Evolutionary conservation across 805 yeast species (phyloP).

Genomic region (Lipomyces sp.): DNA sequence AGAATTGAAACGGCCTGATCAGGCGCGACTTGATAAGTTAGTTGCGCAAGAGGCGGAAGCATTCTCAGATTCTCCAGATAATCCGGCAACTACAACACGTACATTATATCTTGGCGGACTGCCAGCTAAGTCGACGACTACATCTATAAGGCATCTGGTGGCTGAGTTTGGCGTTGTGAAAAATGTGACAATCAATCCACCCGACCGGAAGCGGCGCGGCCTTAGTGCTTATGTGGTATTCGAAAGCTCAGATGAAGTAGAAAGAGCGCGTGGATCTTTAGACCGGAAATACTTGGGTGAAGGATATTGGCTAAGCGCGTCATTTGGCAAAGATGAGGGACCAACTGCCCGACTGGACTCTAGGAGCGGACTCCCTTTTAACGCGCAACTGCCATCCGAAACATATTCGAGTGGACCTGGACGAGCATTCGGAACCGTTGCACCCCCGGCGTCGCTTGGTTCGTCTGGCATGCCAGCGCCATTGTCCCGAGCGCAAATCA

Average conservation of each 20-base stretch:
- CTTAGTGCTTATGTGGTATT: slow-evolving; percentile 23
- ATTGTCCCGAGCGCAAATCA: slow-evolving; percentile 7
- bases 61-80: background rate
- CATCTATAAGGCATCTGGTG: slow-evolving; percentile 14
- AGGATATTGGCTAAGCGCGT: slow-evolving; percentile 30
- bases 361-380: slow-evolving; percentile 28
- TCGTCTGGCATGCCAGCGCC: background rate
- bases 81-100: slow-evolving; percentile 8
- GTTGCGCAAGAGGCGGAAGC: background rate
- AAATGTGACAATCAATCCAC: slow-evolving; percentile 16
- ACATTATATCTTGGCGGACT: slow-evolving; percentile 25
- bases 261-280: slow-evolving; percentile 14
- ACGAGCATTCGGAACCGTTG: slow-evolving; percentile 10
- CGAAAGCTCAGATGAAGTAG: slow-evolving; percentile 18
- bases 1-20: slow-evolving; percentile 20
- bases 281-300: slow-evolving; percentile 33
- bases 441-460: slow-evolving; percentile 24
- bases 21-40: slow-evolving; percentile 9
- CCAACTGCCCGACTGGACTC: slow-evolving; percentile 12
- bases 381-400: slow-evolving; percentile 14
- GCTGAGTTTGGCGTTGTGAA: slow-evolving; percentile 5
- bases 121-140: slow-evolving; percentile 14
- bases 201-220: slow-evolving; percentile 26
- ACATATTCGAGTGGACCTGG: background rate
- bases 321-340: slow-evolving; percentile 25